These are phyloP conservation scores for Phytophthora agathidicida DNA, from an alignment of 352 stramenopile genomes.

Conservation along the genomic window DNA sequence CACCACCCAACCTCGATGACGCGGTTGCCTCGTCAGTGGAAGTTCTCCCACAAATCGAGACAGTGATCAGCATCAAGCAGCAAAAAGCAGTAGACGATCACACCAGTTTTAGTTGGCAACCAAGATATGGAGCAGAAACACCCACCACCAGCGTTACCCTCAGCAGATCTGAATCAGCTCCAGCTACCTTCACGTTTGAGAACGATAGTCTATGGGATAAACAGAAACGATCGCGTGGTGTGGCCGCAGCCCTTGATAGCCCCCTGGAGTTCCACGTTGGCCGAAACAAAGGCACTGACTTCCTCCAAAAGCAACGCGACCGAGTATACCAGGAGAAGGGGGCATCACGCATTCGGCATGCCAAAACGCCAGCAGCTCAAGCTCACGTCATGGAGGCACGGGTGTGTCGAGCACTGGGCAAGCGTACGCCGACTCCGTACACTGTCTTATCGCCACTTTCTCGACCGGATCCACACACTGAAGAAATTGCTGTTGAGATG, in stretches of 20 bases:
- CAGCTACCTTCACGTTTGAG: slow-evolving; percentile 33
- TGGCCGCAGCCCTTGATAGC: slow-evolving; percentile 42
- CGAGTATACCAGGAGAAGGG: slow-evolving; percentile 31
- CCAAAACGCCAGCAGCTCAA: slow-evolving; percentile 43
- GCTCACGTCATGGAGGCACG: slow-evolving; percentile 49
- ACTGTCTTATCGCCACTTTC: slow-evolving; percentile 35
- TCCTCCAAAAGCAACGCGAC: slow-evolving; percentile 60
- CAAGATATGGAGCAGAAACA: not conserved
- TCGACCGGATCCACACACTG: slow-evolving; percentile 41
- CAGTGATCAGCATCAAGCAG: not conserved
- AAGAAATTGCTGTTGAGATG: slow-evolving; percentile 38
- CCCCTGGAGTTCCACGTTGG: slow-evolving; percentile 37
- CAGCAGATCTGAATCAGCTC: slow-evolving; percentile 58
- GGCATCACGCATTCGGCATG: slow-evolving; percentile 48
- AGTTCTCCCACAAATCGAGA: slow-evolving; percentile 20
- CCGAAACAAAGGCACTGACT: slow-evolving; percentile 49
- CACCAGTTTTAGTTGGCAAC: not conserved
- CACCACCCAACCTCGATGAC: not conserved
- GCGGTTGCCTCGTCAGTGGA: not conserved
- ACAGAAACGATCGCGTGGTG: slow-evolving; percentile 48
- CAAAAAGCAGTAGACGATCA: not conserved
- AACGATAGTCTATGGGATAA: slow-evolving; percentile 28
- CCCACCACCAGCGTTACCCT: not conserved
- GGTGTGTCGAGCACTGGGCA: slow-evolving; percentile 49
- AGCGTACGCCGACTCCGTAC: slow-evolving; percentile 16